Evolutionary conservation across 495 filamentous ascomycete genomes (phyloP), one percentile per base, ranked within the genome.

Genomic region (Melanomma pulvis-pyrius): DNA sequence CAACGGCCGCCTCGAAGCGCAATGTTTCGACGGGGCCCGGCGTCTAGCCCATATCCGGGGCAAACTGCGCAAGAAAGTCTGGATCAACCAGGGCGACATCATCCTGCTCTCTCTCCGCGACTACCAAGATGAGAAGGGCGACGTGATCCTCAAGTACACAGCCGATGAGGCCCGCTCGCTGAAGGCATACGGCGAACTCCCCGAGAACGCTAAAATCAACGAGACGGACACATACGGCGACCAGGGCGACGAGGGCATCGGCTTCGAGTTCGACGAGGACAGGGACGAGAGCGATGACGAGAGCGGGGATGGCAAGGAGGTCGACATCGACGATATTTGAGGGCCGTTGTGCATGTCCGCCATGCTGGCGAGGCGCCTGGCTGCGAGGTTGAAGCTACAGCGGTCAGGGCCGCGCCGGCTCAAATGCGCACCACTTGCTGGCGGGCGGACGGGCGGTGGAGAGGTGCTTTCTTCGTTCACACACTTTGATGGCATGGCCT

Each of bases 201-300:
- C 94, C 60, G 94, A 98, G 79, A 92, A 85, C 71, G 94, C 96
- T 75, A 98, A 98, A 90, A 98, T 98, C 85, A 98, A 98, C 84
- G 93, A 98, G 86, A 97, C 93, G 62, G 93, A 97, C 79, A 96
- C 92, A 68, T 97, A 92, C 55, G 87, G 85, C 54, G 81, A 87
- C 65, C 83, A 87, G 76, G 88, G 83, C 71, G 87, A 89, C 65
- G 88, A 88, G 75, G 88, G 91, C 71, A 90, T 88, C 79, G 88
- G 88, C 77, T 92, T 92, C 82, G 89, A 92, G 80, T 92, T 92
- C 81, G 89, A 89, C 75, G 89, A 89, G 77, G 79, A 81, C 59
- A 65, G 74, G 22, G 73, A 75, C 39, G 69, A 70, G 15, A 73
- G 71, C 36, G 68, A 68, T 47, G 71, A 72, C 15, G 74, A 74